Conservation (phyloP, 345 rosid species). For the Citrus australasica region DNA sequence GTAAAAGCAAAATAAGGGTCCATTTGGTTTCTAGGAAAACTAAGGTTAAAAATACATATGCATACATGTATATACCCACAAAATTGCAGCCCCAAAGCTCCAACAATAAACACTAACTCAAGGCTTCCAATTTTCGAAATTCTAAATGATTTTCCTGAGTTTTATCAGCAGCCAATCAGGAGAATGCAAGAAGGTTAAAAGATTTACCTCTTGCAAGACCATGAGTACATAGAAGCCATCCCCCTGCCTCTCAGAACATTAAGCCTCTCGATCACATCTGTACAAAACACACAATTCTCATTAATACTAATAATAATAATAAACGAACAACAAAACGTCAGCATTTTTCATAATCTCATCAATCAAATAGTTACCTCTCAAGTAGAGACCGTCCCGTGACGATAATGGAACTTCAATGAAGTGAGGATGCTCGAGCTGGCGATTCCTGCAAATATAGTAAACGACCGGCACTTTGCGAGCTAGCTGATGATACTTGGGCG, state of each 20-base stretch:
- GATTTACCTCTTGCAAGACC: constrained; percentile 83
- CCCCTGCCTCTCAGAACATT: constrained; percentile 93
- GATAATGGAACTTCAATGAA: constrained; percentile 84
- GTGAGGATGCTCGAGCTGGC: constrained; percentile 99
- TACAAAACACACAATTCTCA: constrained; percentile 3
- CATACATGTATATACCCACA: neutral
- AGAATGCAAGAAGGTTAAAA: neutral
- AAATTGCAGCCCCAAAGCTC: neutral
- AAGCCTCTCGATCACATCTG: constrained; percentile 86
- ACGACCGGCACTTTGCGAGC: constrained; percentile 75
- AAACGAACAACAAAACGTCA: neutral
- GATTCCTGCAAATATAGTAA: constrained; percentile 84
- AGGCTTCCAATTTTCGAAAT: neutral
- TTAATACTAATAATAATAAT: neutral
- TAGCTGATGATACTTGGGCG: constrained; percentile 81
- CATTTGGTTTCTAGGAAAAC: neutral
- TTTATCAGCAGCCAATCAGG: constrained; percentile 16
- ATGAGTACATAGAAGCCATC: constrained; percentile 87
- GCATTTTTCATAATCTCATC: neutral
- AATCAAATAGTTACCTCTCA: constrained; percentile 51
- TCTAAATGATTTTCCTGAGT: neutral
- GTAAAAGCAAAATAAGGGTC: neutral
- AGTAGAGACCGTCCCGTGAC: constrained; percentile 70
- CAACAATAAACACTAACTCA: neutral
- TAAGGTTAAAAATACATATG: neutral